Percentiles rank a stretch among this genome's conserved stretches.
Evolutionary conservation across 768 basidiomycete genomes (phyloP).

Genomic region (Phanerochaete carnosa): DNA sequence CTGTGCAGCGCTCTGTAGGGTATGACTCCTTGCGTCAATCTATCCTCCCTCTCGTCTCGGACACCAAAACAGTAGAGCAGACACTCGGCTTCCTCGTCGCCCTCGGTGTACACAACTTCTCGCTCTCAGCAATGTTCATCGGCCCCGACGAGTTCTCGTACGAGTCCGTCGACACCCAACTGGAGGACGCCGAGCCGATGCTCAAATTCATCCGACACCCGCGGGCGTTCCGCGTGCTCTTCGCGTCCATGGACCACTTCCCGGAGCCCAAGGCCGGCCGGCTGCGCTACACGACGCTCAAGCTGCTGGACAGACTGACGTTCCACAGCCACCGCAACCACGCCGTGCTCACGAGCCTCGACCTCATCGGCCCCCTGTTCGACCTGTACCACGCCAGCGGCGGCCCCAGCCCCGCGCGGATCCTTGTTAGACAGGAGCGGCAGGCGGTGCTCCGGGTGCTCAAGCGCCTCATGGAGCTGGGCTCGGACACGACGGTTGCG

Average conservation of each 20-base stretch:
- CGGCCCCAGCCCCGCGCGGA: not conserved
- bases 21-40: conserved; percentile 63
- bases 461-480: conserved; percentile 71
- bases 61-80: conserved; percentile 45
- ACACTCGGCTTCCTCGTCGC: conserved; percentile 67
- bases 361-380: conserved; percentile 53
- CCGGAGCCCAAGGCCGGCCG: conserved; percentile 29
- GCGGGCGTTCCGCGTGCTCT: conserved; percentile 58
- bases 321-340: conserved; percentile 66
- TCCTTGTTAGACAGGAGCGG: conserved; percentile 42
- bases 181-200: conserved; percentile 37
- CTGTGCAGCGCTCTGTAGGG: conserved; percentile 51
- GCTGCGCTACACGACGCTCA: conserved; percentile 54
- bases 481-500: conserved; percentile 62
- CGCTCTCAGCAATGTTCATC: conserved; percentile 52
- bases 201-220: conserved; percentile 55
- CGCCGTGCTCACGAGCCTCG: conserved; percentile 58
- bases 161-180: conserved; percentile 39
- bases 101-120: conserved; percentile 64
- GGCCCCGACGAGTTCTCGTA: conserved; percentile 39
- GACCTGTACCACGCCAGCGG: conserved; percentile 37
- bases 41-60: conserved; percentile 47
- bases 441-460: conserved; percentile 59
- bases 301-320: conserved; percentile 60
- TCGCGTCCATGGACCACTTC: conserved; percentile 39